Percentiles rank a stretch among this genome's conserved stretches.
Evolutionary conservation across 225 moss, liverwort and hornwort genomes (phyloP).

Genomic region (Marchantia polymorpha): DNA sequence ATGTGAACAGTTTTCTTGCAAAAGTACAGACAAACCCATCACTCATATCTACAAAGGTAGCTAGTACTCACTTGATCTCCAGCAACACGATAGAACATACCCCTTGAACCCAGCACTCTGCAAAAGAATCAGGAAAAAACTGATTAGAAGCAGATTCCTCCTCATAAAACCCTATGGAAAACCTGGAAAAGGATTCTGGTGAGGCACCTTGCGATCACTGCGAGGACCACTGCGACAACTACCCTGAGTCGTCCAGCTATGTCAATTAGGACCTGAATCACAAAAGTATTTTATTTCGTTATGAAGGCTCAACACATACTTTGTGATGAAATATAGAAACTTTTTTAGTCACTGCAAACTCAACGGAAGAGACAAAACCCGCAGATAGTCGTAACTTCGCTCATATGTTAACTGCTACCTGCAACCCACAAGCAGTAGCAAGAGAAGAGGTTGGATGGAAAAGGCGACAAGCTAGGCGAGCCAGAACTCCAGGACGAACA

Average conservation of each 20-base stretch:
- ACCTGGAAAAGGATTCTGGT: not conserved
- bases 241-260: constrained; percentile 81
- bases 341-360: not conserved
- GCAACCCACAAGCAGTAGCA: constrained; percentile 99
- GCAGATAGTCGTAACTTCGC: not conserved
- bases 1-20: not conserved
- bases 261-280: constrained; percentile 74
- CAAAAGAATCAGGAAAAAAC: constrained; percentile 6
- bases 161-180: not conserved
- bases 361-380: not conserved
- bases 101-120: constrained; percentile 84
- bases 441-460: constrained; percentile 98
- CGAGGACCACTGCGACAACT: constrained; percentile 71
- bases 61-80: constrained; percentile 73
- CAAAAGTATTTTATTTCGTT: not conserved
- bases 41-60: not conserved
- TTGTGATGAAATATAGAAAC: not conserved
- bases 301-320: not conserved
- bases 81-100: constrained; percentile 93
- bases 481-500: constrained; percentile 75
- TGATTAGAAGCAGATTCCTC: not conserved
- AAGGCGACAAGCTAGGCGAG: constrained; percentile 72
- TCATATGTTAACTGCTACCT: constrained; percentile 44
- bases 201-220: constrained; percentile 78
- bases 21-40: not conserved